These are phyloP conservation scores for Harrya chromipes DNA, from an alignment of 768 basidiomycete species.

Conservation along the genomic window DNA sequence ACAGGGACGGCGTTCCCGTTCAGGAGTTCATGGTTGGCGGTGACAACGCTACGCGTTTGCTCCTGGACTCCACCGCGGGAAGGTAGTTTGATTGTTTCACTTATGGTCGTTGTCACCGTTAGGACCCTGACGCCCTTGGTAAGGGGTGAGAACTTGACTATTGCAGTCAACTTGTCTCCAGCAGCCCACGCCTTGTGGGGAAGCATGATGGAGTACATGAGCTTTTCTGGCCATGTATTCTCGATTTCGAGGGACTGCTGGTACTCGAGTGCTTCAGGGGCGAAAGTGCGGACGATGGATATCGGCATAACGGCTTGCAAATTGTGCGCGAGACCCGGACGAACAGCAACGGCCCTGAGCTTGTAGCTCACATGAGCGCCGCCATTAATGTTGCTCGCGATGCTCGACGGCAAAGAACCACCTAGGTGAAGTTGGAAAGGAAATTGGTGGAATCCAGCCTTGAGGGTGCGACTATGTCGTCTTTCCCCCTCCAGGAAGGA, in stretches of 20 bases:
- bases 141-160: constrained; percentile 85
- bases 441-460: constrained; percentile 92
- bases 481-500: constrained; percentile 86
- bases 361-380: constrained; percentile 81
- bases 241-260: constrained; percentile 95
- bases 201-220: constrained; percentile 92
- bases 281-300: constrained; percentile 68
- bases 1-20: constrained; percentile 50
- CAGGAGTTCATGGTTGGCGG: constrained; percentile 64
- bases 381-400: constrained; percentile 52
- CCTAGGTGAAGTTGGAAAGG: constrained; percentile 89
- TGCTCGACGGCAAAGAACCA: constrained; percentile 77
- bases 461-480: constrained; percentile 80
- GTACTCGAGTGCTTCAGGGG: constrained; percentile 85
- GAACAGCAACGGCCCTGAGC: constrained; percentile 79
- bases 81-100: constrained; percentile 69
- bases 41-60: constrained; percentile 56
- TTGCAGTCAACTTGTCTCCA: constrained; percentile 77
- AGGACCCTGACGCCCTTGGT: constrained; percentile 78
- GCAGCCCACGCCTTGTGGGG: constrained; percentile 96
- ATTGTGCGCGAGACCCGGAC: constrained; percentile 71
- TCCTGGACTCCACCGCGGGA: constrained; percentile 56
- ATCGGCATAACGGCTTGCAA: constrained; percentile 62
- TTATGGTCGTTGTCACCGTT: constrained; percentile 62
- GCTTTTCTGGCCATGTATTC: constrained; percentile 96